Evolutionary conservation across 192 early-diverging fungal genomes (phyloP), one percentile per base, ranked within the genome.

Genomic region (Glomus cerebriforme): DNA sequence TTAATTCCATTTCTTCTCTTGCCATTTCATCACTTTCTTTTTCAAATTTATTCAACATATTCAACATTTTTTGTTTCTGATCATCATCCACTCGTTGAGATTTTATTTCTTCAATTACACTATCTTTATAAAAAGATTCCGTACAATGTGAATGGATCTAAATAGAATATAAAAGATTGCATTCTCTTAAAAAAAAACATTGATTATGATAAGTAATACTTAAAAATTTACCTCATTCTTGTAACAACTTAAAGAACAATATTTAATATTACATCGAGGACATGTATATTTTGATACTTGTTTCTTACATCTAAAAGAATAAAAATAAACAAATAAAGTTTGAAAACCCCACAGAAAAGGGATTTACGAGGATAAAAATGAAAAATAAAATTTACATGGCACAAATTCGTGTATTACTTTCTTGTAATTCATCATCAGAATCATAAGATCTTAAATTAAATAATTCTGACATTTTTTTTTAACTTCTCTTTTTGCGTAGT

Each of bases 231-330:
- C 88, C 73, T 88, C 74, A 62, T 88, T 81, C 75, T 91, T 91
- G 72, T 92, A 93, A 73, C 92, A 93, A 4, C 76, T 43, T 27
- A 93, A 59, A 7, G 87, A 91, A 68, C 92, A 93, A 69, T 93
- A 93, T 59, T 83, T 79, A 54, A 93, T 82, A 81, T 93, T 88
- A 67, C 92, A 93, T 62, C 88, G 80, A 32, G 92, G 92, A 69
- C 92, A 93, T 22, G 85, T 90, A 66, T 93, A 93, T n/a, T 85
- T 84, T 59, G 85, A 85, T 45, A 84, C 79, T 37, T 90, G 86
- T 19, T 75, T 82, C 58, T 85, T 86, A 79, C 92, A 92, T 17
- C 90, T 91, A 83, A 5, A 47, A 13, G 19, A 26, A 54, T 75
- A 60, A 79, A 31, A 75, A 64, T 8, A 70, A 13, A 79, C 1